Base-by-base conservation (phyloP, 2,329 filamentous ascomycete genomes). In the Penicillium sp. region DNA sequence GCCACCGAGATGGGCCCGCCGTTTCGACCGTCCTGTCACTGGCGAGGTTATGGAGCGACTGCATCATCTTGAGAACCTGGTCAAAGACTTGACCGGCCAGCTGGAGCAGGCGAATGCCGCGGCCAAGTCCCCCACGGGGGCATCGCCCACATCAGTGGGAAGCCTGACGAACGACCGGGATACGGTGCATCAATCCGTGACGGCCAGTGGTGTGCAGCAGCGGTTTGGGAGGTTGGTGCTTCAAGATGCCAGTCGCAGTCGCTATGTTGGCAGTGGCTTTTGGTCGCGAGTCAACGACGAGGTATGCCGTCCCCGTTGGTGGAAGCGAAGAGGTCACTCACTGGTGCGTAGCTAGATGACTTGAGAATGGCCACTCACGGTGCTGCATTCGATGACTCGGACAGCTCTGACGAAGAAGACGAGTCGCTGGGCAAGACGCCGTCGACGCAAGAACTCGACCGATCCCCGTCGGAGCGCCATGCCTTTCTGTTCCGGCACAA, bases 241-340 rank as follows among this genome's bases (percentile, higher is more conserved):
- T 2, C 60, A 69, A 18, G 72, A 76, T 50, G 48, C 59, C 6
- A 68, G 54, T 4, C 61, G 57, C 9, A 72, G 66, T 25, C 68
- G 70, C 10, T 79, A 79, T 51, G 59, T 79, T 8, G 72, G 72
- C 40, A 77, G 66, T 45, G 70, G 71, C 10, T 79, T 79, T 49
- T 79, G 76, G 76, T 75, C 75, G 2, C 69, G 70, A 1, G 67
- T 79, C n/a, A 74, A 72, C 36, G 74, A 79, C 32, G 77, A 79
- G 68, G 74, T 77, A 61, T 29, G 63, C 43, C 14, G 11, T 17
- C 15, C 10, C 11, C n/a, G 10, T 18, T 10, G 11, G 4, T 16
- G 19, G 33, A 13, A 15, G 11, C 5, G 7, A 28, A 19, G 23
- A 10, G 14, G 2, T 1, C 8, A 21, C n/a, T 25, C 34, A 19